Conservation (phyloP, 805 yeast genomes). For the Groenewaldozyma salmanticensis region DNA sequence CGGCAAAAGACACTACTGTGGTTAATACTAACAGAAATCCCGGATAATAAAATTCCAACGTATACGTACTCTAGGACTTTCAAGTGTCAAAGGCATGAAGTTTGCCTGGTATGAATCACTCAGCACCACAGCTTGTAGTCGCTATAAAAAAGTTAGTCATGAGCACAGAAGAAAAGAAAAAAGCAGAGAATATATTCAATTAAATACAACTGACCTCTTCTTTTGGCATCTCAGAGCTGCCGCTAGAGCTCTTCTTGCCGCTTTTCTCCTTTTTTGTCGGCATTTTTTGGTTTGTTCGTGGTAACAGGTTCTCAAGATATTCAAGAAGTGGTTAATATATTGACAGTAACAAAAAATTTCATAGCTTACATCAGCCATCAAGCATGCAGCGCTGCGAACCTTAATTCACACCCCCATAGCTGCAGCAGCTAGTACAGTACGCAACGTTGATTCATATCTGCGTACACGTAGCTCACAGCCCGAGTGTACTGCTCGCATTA, state of each 20-base stretch:
- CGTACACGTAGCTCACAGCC: no score
- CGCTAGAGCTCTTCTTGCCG: no score
- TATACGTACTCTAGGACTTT: conserved; percentile 52
- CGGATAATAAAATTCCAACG: background rate
- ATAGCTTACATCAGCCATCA: no score
- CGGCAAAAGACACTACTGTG: conserved; percentile 63
- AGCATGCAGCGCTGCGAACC: no score
- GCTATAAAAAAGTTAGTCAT: conserved; percentile 1
- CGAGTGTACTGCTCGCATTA: no score
- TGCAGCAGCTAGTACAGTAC: no score
- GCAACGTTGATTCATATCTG: no score
- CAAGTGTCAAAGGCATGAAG: conserved; percentile 84
- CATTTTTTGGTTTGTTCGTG: conserved; percentile 6
- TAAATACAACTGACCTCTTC: conserved; percentile 6
- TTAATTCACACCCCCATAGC: no score
- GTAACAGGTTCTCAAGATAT: background rate
- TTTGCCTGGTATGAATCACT: conserved; percentile 90
- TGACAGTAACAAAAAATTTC: no score
- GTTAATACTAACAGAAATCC: background rate
- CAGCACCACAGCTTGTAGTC: conserved; percentile 87
- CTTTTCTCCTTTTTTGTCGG: conserved; percentile 13
- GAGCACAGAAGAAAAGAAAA: no score
- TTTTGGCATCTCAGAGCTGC: no score
- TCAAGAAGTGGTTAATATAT: no score
- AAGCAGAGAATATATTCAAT: background rate